Percentiles rank a stretch among this genome's conserved stretches.
These are phyloP conservation scores for Lactarius psammicola DNA, from an alignment of 768 basidiomycete species.

Conservation along the genomic window DNA sequence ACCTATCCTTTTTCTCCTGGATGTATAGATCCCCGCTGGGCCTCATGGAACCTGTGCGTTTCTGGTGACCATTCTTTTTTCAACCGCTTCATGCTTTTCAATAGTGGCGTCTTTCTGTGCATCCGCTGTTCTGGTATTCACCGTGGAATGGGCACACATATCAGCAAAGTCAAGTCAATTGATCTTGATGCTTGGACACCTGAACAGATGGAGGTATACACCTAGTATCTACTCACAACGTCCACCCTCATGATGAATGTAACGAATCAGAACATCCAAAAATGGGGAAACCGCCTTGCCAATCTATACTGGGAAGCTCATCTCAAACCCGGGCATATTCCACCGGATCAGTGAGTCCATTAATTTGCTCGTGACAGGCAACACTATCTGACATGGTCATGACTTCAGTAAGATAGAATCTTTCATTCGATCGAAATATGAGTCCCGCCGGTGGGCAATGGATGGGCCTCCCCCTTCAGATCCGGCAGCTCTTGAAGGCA, in stretches of 20 bases:
- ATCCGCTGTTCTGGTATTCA: constrained; percentile 98
- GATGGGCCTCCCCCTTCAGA: constrained; percentile 84
- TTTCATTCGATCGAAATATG: constrained; percentile 96
- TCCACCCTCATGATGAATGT: neutral
- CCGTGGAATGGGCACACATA: constrained; percentile 97
- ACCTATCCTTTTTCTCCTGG: neutral
- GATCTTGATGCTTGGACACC: constrained; percentile 98
- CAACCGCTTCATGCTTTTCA: constrained; percentile 11
- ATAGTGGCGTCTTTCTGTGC: constrained; percentile 89
- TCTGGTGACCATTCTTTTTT: neutral
- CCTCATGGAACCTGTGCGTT: constrained; percentile 90
- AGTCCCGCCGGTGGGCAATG: constrained; percentile 87
- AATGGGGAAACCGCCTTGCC: constrained; percentile 92
- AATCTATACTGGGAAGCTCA: constrained; percentile 98
- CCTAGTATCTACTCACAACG: constrained; percentile 3
- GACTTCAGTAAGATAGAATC: constrained; percentile 91
- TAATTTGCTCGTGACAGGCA: neutral
- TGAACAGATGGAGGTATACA: constrained; percentile 86
- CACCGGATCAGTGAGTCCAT: constrained; percentile 85
- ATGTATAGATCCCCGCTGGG: constrained; percentile 88
- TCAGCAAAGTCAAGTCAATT: constrained; percentile 94
- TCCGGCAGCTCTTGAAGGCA: constrained; percentile 70
- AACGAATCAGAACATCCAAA: constrained; percentile 66
- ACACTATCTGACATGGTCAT: neutral
- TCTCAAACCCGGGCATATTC: constrained; percentile 84